Evolutionary conservation across 2,329 filamentous ascomycete species (phyloP).

Genomic region (Fusarium haematococcum): DNA sequence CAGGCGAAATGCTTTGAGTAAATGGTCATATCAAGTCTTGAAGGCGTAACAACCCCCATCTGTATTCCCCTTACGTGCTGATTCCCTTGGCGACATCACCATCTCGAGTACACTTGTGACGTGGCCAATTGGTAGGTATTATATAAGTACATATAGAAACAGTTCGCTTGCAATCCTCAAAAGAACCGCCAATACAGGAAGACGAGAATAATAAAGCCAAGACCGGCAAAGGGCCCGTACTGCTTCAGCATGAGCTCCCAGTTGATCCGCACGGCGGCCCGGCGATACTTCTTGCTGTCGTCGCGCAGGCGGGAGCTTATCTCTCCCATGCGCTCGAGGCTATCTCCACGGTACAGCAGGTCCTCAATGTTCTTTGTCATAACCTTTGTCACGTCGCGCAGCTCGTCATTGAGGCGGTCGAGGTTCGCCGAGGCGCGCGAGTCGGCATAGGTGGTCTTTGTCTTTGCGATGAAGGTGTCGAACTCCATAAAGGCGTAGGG

Average conservation of each 20-base stretch:
- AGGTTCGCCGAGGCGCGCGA: slow-evolving; percentile 91
- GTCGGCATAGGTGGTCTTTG: slow-evolving; percentile 94
- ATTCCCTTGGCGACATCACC: not conserved
- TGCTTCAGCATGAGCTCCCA: slow-evolving; percentile 97
- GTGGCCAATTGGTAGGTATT: slow-evolving; percentile 20
- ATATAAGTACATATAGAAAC: slow-evolving; percentile 24
- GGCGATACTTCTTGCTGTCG: slow-evolving; percentile 93
- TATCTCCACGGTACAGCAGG: slow-evolving; percentile 92
- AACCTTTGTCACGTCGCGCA: slow-evolving; percentile 97
- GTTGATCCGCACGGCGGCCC: slow-evolving; percentile 94
- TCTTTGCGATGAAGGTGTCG: slow-evolving; percentile 94
- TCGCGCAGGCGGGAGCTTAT: slow-evolving; percentile 88
- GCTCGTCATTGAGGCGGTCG: slow-evolving; percentile 94
- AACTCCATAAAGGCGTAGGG: slow-evolving; percentile 99
- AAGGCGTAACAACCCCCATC: not conserved
- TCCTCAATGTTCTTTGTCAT: slow-evolving; percentile 99
- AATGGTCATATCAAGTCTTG: slow-evolving; percentile 42
- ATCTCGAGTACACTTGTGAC: not conserved
- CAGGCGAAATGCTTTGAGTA: slow-evolving; percentile 18
- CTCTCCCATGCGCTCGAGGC: slow-evolving; percentile 96
- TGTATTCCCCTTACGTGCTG: not conserved
- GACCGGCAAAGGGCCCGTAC: slow-evolving; percentile 89
- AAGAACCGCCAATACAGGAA: slow-evolving; percentile 97
- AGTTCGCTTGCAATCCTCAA: slow-evolving; percentile 55
- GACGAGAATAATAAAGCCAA: slow-evolving; percentile 84